Conservation (phyloP, 2,329 filamentous ascomycete genomes). For the Calonectria henricotiae region DNA sequence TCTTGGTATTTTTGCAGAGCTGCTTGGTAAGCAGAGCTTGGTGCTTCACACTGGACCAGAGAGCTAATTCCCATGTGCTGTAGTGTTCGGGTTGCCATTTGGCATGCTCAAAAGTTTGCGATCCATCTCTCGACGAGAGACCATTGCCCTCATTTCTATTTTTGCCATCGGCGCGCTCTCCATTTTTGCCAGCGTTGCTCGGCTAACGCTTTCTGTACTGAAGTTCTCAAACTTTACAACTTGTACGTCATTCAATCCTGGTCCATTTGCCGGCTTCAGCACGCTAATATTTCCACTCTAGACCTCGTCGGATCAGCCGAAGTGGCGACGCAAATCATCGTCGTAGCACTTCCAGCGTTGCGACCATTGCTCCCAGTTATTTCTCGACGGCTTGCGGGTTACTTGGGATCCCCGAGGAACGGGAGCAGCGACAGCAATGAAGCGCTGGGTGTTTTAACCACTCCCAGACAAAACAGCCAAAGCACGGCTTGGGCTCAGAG, state of each 20-base stretch:
- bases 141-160: slow-evolving; percentile 4
- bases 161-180: slow-evolving; percentile 13
- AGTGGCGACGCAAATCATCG: slow-evolving; percentile 6
- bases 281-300: not conserved
- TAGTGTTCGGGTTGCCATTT: slow-evolving; percentile 17
- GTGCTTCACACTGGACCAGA: fast-evolving
- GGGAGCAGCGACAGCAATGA: not conserved
- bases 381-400: not conserved
- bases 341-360: slow-evolving; percentile 4
- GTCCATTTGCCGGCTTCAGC: not conserved
- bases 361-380: slow-evolving; percentile 1
- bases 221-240: slow-evolving; percentile 13
- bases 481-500: not conserved
- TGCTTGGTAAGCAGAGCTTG: not conserved
- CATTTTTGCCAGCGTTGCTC: slow-evolving; percentile 13
- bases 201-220: slow-evolving; percentile 2
- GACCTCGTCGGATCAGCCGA: slow-evolving; percentile 8
- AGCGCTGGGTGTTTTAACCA: not conserved
- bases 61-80: not conserved
- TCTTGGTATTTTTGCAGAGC: slow-evolving; percentile 16
- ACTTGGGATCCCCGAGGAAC: not conserved
- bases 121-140: slow-evolving; percentile 1
- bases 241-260: not conserved
- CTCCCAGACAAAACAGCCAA: slow-evolving; percentile 4
- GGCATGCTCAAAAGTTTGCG: slow-evolving; percentile 7